Conservation (phyloP, 805 yeast genomes). For the Spathaspora gorwiae region DNA sequence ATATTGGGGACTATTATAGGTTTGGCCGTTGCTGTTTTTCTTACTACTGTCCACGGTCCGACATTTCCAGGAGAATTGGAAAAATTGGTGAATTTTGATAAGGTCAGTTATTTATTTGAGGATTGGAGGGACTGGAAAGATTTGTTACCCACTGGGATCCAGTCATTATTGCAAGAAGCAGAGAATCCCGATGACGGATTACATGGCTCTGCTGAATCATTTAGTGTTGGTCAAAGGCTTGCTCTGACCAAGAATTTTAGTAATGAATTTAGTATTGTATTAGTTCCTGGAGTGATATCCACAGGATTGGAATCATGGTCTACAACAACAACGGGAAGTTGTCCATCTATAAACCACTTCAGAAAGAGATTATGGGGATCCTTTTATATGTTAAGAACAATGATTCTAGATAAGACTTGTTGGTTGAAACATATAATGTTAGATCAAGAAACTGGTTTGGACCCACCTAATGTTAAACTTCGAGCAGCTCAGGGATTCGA, state of each 20-base stretch:
- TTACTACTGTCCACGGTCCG: slow-evolving; percentile 40
- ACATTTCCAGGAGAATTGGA: slow-evolving; percentile 44
- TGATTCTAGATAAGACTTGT: slow-evolving; percentile 87
- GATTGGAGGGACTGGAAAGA: slow-evolving; percentile 68
- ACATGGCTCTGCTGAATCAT: slow-evolving; percentile 68
- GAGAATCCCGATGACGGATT: slow-evolving; percentile 28
- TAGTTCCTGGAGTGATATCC: slow-evolving; percentile 95
- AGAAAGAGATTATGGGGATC: slow-evolving; percentile 96
- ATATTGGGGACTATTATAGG: slow-evolving; percentile 73
- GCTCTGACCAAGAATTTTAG: slow-evolving; percentile 45
- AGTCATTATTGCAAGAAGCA: slow-evolving; percentile 55
- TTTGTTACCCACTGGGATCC: slow-evolving; percentile 61
- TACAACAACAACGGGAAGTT: slow-evolving; percentile 63
- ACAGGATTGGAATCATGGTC: slow-evolving; percentile 97
- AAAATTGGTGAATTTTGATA: slow-evolving; percentile 50
- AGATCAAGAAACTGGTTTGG: slow-evolving; percentile 88
- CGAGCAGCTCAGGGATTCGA: slow-evolving; percentile 96
- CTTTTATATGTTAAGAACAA: slow-evolving; percentile 86
- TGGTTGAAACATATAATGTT: slow-evolving; percentile 91
- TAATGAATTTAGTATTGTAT: slow-evolving; percentile 72
- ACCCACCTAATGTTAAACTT: slow-evolving; percentile 75
- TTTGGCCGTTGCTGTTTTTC: slow-evolving; percentile 55
- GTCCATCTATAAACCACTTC: slow-evolving; percentile 82
- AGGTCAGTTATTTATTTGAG: slow-evolving; percentile 45
- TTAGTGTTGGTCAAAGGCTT: slow-evolving; percentile 78